phyloP scores from a whole-genome alignment of 768 basidiomycete genomes.

The Tylopilus sp. region DNA sequence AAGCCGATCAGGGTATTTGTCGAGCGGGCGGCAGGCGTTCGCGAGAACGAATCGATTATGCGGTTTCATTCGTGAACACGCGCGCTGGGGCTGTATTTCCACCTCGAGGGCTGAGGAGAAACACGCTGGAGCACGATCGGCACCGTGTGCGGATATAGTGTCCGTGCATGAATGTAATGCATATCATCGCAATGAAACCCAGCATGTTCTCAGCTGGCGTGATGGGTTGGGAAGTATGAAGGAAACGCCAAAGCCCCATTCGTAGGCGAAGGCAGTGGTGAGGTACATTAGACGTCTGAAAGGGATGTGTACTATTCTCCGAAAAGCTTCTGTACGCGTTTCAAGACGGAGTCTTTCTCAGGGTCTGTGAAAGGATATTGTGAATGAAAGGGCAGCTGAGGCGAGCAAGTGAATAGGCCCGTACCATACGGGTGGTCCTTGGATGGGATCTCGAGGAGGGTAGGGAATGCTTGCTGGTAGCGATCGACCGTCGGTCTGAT shows the following conservation, averaged over 20 bases:
- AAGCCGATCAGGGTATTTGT: constrained; percentile 68
- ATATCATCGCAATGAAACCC: constrained; percentile 23
- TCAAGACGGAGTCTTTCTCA: constrained; percentile 91
- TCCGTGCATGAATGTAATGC: constrained; percentile 22
- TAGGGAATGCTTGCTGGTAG: constrained; percentile 95
- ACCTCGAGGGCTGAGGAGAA: constrained; percentile 10
- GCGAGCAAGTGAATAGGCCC: constrained; percentile 20
- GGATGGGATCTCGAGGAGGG: constrained; percentile 94
- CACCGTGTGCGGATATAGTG: constrained; percentile 13
- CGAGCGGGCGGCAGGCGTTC: constrained; percentile 60
- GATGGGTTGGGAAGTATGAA: constrained; percentile 8
- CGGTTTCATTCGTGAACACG: constrained; percentile 49
- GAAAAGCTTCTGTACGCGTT: constrained; percentile 93
- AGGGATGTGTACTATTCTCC: constrained; percentile 61
- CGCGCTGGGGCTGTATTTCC: constrained; percentile 8
- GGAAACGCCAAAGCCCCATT: constrained; percentile 6
- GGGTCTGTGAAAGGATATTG: constrained; percentile 60
- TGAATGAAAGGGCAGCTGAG: constrained; percentile 8
- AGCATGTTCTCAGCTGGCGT: constrained; percentile 19
- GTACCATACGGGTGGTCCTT: constrained; percentile 98
- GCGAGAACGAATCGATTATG: constrained; percentile 70
- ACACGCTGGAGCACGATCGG: constrained; percentile 8
- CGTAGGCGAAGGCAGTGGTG: constrained; percentile 10
- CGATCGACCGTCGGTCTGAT: constrained; percentile 93
- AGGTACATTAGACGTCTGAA: constrained; percentile 12